Conservation (phyloP, 1,139 yeast genomes). For the Candida mesenterica region DNA sequence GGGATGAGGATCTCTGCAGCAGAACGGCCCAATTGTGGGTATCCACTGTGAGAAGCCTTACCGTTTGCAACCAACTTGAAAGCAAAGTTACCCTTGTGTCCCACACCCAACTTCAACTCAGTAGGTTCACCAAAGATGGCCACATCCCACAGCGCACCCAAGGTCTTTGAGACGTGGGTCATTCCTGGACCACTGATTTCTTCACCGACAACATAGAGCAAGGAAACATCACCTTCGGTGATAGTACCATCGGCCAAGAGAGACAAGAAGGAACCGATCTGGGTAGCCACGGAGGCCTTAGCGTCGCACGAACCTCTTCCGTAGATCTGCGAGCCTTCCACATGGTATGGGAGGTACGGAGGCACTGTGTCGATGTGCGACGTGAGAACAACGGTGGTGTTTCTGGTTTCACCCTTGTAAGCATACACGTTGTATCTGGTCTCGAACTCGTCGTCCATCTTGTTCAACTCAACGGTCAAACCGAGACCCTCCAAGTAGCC, state of each 20-base stretch:
- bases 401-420: conserved; percentile 43
- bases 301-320: conserved; percentile 74
- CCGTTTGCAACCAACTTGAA: conserved; percentile 50
- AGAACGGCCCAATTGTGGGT: conserved; percentile 63
- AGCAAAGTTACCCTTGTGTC: conserved; percentile 60
- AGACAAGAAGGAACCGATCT: conserved; percentile 51
- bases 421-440: conserved; percentile 47
- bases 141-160: conserved; percentile 54
- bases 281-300: conserved; percentile 66
- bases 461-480: conserved; percentile 50
- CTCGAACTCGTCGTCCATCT: conserved; percentile 25
- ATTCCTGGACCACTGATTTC: conserved; percentile 65
- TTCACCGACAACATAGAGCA: conserved; percentile 52
- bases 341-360: conserved; percentile 45
- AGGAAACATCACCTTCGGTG: conserved; percentile 48
- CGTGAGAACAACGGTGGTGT: conserved; percentile 53
- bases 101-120: conserved; percentile 61
- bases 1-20: conserved; percentile 60
- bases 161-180: conserved; percentile 36
- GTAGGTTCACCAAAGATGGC: conserved; percentile 79
- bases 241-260: conserved; percentile 37
- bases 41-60: conserved; percentile 65
- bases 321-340: conserved; percentile 49
- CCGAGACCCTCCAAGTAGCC: conserved; percentile 38
- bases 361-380: conserved; percentile 59